Evolutionary conservation across 805 yeast genomes (phyloP).

Genomic region (Candida bentonensis): DNA sequence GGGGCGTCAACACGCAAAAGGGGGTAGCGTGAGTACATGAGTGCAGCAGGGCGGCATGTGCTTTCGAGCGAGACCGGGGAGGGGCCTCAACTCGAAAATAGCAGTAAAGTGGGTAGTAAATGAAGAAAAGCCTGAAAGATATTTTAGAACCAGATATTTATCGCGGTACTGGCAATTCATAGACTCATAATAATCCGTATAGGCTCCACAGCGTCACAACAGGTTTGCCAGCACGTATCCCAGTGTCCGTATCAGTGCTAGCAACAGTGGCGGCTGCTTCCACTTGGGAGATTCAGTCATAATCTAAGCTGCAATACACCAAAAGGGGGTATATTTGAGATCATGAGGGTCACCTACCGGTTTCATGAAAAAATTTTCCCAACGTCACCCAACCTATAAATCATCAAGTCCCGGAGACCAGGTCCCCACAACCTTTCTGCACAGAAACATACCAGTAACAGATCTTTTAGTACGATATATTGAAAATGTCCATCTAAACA

Average conservation of each 20-base stretch:
- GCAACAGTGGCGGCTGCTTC: not conserved
- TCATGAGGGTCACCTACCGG: not conserved
- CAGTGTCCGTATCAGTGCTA: too few species aligned
- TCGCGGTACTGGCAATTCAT: not conserved
- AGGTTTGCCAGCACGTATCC: too few species aligned
- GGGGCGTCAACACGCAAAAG: too few species aligned
- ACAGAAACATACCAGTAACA: conserved; percentile 1
- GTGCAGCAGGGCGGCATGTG: too few species aligned
- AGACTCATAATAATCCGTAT: conserved; percentile 1
- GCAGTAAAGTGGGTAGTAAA: not conserved
- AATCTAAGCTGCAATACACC: not conserved
- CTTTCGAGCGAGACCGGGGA: too few species aligned
- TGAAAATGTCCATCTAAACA: conserved; percentile 4
- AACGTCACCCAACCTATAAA: not conserved
- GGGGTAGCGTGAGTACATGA: too few species aligned
- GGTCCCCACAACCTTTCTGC: not conserved
- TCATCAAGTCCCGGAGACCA: too few species aligned
- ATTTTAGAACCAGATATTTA: not conserved
- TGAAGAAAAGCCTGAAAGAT: not conserved
- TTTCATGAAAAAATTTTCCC: not conserved
- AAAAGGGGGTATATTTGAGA: not conserved
- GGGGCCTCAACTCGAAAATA: too few species aligned
- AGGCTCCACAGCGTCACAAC: too few species aligned
- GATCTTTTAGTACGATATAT: conserved; percentile 2
- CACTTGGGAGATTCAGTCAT: not conserved